Conservation (phyloP, 257 asterid genomes). For the Solanum raphanifolium region DNA sequence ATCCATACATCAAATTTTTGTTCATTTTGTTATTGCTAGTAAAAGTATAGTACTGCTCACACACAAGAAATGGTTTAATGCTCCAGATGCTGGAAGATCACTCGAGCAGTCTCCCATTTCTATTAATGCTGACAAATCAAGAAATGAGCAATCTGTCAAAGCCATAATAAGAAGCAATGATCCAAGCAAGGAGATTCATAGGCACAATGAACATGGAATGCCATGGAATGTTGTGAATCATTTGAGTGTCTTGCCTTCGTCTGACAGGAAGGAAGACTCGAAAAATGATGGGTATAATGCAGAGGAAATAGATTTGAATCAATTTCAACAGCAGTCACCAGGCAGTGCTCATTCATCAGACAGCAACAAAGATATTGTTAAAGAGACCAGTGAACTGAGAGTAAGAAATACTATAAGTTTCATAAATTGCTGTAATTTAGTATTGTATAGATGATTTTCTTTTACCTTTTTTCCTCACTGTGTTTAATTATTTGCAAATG, state of each 20-base stretch:
- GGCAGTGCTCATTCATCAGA: constrained; percentile 7
- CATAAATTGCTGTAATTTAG: background rate
- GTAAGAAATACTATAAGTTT: background rate
- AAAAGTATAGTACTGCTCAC: background rate
- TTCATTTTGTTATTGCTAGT: background rate
- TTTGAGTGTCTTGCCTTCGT: background rate
- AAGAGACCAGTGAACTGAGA: background rate
- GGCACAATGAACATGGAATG: background rate
- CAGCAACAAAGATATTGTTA: constrained; percentile 2
- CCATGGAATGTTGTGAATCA: background rate
- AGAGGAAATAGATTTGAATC: constrained; percentile 9
- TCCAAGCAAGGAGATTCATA: background rate
- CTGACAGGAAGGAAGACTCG: background rate
- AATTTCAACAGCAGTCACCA: constrained; percentile 6
- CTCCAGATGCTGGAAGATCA: background rate
- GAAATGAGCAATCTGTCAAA: background rate
- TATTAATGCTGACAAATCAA: background rate
- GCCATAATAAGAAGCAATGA: background rate
- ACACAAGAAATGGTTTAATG: background rate
- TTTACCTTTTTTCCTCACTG: background rate
- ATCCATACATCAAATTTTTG: background rate
- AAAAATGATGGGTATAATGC: background rate
- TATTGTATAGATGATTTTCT: background rate
- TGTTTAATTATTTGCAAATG: background rate
- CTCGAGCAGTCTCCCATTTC: background rate